Base-by-base conservation (phyloP, 2,329 filamentous ascomycete genomes). In the Zymoseptoria tritici region DNA sequence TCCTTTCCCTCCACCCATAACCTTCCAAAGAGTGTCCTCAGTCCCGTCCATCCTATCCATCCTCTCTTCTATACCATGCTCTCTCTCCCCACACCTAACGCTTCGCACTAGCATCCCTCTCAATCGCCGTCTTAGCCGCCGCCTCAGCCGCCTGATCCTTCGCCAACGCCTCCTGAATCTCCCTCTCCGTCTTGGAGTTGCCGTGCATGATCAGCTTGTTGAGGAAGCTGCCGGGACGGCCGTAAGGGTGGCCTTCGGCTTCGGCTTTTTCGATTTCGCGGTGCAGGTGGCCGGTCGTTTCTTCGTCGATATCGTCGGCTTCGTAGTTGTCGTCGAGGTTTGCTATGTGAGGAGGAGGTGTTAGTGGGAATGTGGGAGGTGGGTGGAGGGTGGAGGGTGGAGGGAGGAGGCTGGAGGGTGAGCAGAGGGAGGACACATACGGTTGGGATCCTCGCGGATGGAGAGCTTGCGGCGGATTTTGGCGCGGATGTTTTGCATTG, bases 161-260 rank as follows among this genome's bases (percentile, higher is more conserved):
- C 3, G 52, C n/a, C 13, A 22, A 16, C 11, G 20, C 66, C 31
- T 63, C 58, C 21, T 64, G 63, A 42, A 74, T 59, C 66, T 74
- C 67, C 46, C 72, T 70, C 61, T 75, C 73, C 5, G 73, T 75
- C 70, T 73, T 75, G 69, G 73, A 72, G 67, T 75, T 75, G 60
- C 73, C 73, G 64, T 74, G 70, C 60, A 68, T 66, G 62, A 72
- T 73, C 55, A 75, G 68, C 58, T 70, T 70, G 67, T 74, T 74
- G 56, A 75, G 64, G 66, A 73, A 73, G 58, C 62, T 70, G 62
- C 71, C 71, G 2, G 71, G 71, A 61, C 69, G 71, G 61, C 72
- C 72, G 20, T 69, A 58, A 9, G 65, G 62, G 57, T 74, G 66
- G 26, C 68, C 67, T 21, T 70, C 65, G 19, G 60, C 63, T 62